Evolutionary conservation across 768 basidiomycete genomes (phyloP).

Genomic region (Clitopilus hobsonii): DNA sequence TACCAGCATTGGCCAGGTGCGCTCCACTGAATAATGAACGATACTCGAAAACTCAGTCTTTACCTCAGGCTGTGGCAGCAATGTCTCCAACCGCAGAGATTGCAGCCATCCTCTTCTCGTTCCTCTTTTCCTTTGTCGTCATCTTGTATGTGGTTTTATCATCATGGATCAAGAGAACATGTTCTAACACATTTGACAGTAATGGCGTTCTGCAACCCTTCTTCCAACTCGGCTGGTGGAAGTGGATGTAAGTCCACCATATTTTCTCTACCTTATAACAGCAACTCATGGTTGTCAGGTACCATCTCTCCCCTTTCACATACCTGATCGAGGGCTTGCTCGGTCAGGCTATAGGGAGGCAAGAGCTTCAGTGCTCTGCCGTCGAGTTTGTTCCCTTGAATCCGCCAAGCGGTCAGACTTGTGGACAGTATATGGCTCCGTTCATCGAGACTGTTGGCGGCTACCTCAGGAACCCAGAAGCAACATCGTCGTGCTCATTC

Average conservation of each 20-base stretch:
- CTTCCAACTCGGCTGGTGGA: slow-evolving; percentile 57
- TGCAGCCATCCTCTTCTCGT: slow-evolving; percentile 47
- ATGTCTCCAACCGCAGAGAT: slow-evolving; percentile 54
- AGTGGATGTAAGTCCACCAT: slow-evolving; percentile 46
- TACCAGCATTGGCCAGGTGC: slow-evolving; percentile 50
- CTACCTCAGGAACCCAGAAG: slow-evolving; percentile 47
- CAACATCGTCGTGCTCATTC: slow-evolving; percentile 49
- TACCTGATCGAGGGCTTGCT: slow-evolving; percentile 47
- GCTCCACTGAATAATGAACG: not conserved
- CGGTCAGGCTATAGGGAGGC: slow-evolving; percentile 37
- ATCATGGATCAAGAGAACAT: not conserved
- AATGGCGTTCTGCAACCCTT: slow-evolving; percentile 63
- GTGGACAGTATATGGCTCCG: slow-evolving; percentile 42
- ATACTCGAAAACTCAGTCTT: slow-evolving; percentile 21
- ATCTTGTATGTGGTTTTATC: slow-evolving; percentile 36
- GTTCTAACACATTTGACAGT: slow-evolving; percentile 15
- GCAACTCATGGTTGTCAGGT: slow-evolving; percentile 12
- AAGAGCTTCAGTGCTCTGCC: slow-evolving; percentile 41
- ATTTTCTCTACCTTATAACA: no score
- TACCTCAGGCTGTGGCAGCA: slow-evolving; percentile 48
- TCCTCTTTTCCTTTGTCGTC: slow-evolving; percentile 53
- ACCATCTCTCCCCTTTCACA: slow-evolving; percentile 45
- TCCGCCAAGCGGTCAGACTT: slow-evolving; percentile 50
- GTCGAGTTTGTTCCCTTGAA: slow-evolving; percentile 49
- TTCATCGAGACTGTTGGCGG: slow-evolving; percentile 52